Conservation (phyloP, 164 flowering plant species). For the Nelumbo lutea region DNA sequence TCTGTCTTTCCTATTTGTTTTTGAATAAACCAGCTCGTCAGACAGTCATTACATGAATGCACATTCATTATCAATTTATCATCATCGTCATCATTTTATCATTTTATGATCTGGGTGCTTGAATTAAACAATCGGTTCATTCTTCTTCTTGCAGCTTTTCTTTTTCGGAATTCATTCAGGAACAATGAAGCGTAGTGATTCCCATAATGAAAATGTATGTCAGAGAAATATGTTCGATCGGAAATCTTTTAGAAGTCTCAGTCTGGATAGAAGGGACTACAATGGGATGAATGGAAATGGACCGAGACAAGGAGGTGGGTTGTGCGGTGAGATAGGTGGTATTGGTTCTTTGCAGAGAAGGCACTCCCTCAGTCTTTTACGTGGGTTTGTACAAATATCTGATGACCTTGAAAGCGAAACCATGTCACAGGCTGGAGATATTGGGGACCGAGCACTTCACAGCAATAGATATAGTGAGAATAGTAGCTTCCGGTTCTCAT, state of each 20-base stretch:
- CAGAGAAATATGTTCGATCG: not conserved
- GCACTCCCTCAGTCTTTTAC: conserved; percentile 28
- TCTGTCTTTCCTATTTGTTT: too few relatives aligned
- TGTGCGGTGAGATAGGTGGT: conserved; percentile 28
- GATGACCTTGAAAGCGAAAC: conserved; percentile 45
- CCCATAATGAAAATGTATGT: not conserved
- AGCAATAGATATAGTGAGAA: conserved; percentile 40
- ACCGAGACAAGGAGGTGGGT: conserved; percentile 14
- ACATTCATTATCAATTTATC: too few relatives aligned
- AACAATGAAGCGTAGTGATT: conserved; percentile 1
- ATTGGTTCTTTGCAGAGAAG: conserved; percentile 34
- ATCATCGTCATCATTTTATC: too few relatives aligned
- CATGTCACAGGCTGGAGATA: conserved; percentile 78
- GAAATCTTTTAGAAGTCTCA: conserved; percentile 5
- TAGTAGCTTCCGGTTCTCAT: conserved; percentile 27
- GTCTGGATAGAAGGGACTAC: conserved; percentile 1
- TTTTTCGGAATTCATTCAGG: not conserved
- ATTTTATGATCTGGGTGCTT: too few relatives aligned
- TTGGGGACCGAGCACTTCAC: conserved; percentile 57
- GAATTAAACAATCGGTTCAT: too few relatives aligned
- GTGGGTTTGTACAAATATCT: conserved; percentile 10
- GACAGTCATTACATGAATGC: too few relatives aligned
- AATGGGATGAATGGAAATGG: conserved; percentile 14
- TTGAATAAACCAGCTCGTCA: too few relatives aligned
- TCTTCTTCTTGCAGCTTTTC: not conserved